phyloP scores from a whole-genome alignment of 805 yeast species.

The Candida odintsovae region DNA sequence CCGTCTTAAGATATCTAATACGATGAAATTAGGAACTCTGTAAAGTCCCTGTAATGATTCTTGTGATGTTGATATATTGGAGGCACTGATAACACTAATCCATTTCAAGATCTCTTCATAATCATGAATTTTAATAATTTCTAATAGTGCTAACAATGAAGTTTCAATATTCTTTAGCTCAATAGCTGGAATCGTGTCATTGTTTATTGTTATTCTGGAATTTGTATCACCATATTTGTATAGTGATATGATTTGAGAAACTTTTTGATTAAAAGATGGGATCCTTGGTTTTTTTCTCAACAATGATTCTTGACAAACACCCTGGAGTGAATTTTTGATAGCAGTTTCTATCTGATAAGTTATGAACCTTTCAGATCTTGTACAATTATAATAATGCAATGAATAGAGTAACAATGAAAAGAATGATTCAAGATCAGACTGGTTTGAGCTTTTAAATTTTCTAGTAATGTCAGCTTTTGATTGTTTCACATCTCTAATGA shows the following conservation, averaged over 20 bases:
- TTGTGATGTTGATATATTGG: constrained; percentile 30
- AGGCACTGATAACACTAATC: constrained; percentile 26
- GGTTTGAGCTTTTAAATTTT: background rate
- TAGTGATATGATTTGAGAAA: background rate
- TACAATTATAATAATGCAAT: constrained; percentile 12
- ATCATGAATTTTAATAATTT: constrained; percentile 1
- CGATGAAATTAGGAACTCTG: constrained; percentile 34
- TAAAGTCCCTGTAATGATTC: constrained; percentile 24
- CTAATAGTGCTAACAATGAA: constrained; percentile 5
- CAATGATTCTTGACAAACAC: background rate
- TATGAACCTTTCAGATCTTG: constrained; percentile 4
- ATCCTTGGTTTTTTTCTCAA: background rate
- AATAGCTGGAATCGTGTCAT: background rate
- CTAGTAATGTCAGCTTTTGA: background rate
- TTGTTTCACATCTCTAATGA: constrained; percentile 2
- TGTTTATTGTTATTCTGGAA: background rate
- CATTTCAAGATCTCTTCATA: constrained; percentile 9
- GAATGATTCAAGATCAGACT: constrained; percentile 6
- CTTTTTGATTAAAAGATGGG: background rate
- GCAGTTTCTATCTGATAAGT: background rate
- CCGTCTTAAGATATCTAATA: constrained; percentile 33
- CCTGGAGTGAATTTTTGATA: background rate
- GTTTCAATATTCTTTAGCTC: background rate
- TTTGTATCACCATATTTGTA: background rate
- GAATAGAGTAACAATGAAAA: constrained; percentile 15